Evolutionary conservation across 345 rosid genomes (phyloP), one percentile per base, ranked within the genome.

Genomic region (Trapa bicornis): DNA sequence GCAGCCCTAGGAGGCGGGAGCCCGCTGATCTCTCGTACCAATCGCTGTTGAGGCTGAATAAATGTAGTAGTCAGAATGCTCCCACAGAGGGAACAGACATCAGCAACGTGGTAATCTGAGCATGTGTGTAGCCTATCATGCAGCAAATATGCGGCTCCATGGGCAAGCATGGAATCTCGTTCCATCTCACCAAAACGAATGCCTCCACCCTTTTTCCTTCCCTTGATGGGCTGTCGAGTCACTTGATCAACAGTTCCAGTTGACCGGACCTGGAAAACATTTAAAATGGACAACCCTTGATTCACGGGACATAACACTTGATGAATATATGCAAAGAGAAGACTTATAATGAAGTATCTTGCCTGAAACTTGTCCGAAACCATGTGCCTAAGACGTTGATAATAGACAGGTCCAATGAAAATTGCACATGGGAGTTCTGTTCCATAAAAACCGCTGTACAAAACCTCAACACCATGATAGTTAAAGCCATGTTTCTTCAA

Each of bases 111-210:
- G 70, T 88, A 78, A 76, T 93, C 98, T 4, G 98, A 93, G 70
- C 96, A 90, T 0, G 91, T 84, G 71, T 93, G 97, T 29, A 94
- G 97, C 83, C 99, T 81, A 74, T 94, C 99, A 17, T 94, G 99
- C 72, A 91, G 80, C 56, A 91, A 80, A 81, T 94, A 94, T 3
- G 99, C 91, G 2, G 96, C 96, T 63, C 99, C 99, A 16, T 91
- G 96, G 72, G 97, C 96, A 71, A 89, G 91, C 86, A 94, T 77
- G 37, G 99, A 61, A 71, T 91, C 99, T 50, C 97, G 77, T 74
- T 94, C 99, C 99, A 94, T 94, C 77, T 94, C 99, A 43, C 99
- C 97, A 6, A 94, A 91, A 22, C 97, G 91, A 66, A 91, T 85
- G 57, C 99, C 99, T 74, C 99, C 99, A 69, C 96, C 96, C 36